Evolutionary conservation across 1,284 basidiomycete genomes (phyloP), one percentile per base, ranked within the genome.

Genomic region (Tetrapyrgos nigripes): DNA sequence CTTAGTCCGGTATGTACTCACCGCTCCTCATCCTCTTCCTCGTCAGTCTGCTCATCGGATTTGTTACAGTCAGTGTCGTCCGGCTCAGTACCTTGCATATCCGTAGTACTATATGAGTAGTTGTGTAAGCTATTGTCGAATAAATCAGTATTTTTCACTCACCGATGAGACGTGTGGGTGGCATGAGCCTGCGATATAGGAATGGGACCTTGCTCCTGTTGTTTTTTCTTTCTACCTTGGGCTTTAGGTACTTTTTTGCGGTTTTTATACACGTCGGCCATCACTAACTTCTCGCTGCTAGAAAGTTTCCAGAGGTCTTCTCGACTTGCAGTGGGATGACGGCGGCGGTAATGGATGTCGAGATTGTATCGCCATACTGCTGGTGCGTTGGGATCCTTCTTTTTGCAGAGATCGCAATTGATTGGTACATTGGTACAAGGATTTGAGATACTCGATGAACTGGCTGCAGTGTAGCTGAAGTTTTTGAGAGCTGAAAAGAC

Each of bases 361-460:
- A 71, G 31, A 48, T 67, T 69, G 58, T 73, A 73, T 26, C 58
- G 63, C 73, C 73, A 73, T 17, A 73, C 55, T 2, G 68, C 65
- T 3, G 68, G 66, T 17, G 62, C n/a, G 8, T 45, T 45, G n/a
- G 43, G 43, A n/a, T 45, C 61, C 28, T 28, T 55, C 5, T 55
- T 53, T 3, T 64, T 60, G 50, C 72, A 73, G 4, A 66, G 27
- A 1, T 65, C 65, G 53, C 73, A 76, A 1, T 11, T 4, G 6
- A 71, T 50, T 1, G 71, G 73, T 1, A 73, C 69, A 51, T 75
- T 76, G 1, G 70, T 66, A 28, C 67, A 71, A 17, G 72, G 73
- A 5, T 64, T 67, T 0, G 46, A 51, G 2, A 49, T 13, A 0
- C 45, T 62, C 0, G 66, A 74, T 33, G 59, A 62, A 1, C 58